Evolutionary conservation across 2,329 filamentous ascomycete species (phyloP), one percentile per base, ranked within the genome.

Genomic region (Nigrospora sphaerica): DNA sequence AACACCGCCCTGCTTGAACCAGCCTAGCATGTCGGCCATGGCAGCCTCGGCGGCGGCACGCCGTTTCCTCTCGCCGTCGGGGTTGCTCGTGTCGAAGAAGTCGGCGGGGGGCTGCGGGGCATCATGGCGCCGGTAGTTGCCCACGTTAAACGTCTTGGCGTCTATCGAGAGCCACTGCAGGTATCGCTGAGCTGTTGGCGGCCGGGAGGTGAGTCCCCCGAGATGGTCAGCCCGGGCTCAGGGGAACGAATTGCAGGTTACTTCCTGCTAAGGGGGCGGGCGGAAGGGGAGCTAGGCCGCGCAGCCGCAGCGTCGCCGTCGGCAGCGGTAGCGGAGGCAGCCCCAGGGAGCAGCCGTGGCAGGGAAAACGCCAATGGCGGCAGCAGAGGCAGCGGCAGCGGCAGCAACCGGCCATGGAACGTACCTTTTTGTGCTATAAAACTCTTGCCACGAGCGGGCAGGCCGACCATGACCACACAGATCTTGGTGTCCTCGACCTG

Each of bases 401-500:
- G 28, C 17, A 43, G 16, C 6, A n/a, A 37, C 35, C 2, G n/a
- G 11, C 14, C 35, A 37, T 6, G n/a, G n/a, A 47, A 64, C 73
- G 61, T 74, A 93, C 91, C 90, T 80, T 96, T 96, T 62, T 95
- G 90, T 56, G 93, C 92, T 64, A 98, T 97, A 67, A 95, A 82
- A 72, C 89, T 95, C 78, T 98, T 98, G 62, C 93, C 93, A 57
- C 93, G 79, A 51, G 93, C 93, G 46, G 93, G 93, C 63, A 98
- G 77, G 55, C 93, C 93, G 50, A 98, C 93, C 93, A 98, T 97
- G 59, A 98, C 90, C 54, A 98, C 91, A 68, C 92, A 97, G 72
- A 98, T 95, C 67, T 88, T 88, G 50, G 88, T 92, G 68, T 96
- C 90, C 74, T 97, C 92, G 59, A 87, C 88, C 88, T 95, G 86